These are phyloP conservation scores for Lactarius hatsudake DNA, from an alignment of 768 basidiomycete genomes.

Conservation along the genomic window DNA sequence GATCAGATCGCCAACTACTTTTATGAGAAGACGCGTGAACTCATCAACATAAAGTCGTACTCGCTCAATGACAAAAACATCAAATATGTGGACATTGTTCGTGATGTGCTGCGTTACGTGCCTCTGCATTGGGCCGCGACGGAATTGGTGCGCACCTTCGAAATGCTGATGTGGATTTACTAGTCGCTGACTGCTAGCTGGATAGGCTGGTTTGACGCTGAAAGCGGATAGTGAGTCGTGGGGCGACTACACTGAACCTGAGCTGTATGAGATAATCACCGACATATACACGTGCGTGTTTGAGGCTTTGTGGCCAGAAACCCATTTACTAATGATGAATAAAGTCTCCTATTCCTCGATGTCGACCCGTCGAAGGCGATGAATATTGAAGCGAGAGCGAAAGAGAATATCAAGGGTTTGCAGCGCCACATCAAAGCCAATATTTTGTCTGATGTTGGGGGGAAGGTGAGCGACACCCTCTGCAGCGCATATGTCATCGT, in stretches of 20 bases:
- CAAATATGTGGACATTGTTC: slow-evolving; percentile 60
- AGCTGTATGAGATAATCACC: slow-evolving; percentile 61
- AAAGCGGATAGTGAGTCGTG: slow-evolving; percentile 51
- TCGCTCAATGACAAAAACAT: slow-evolving; percentile 54
- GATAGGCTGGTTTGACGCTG: slow-evolving; percentile 68
- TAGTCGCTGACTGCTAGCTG: not conserved
- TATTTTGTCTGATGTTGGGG: slow-evolving; percentile 41
- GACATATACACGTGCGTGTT: slow-evolving; percentile 66
- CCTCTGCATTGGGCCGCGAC: slow-evolving; percentile 68
- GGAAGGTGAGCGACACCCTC: slow-evolving; percentile 38
- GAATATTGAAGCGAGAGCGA: slow-evolving; percentile 51
- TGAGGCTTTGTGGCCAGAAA: not conserved
- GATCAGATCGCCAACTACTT: slow-evolving; percentile 59
- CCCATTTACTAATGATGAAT: not conserved
- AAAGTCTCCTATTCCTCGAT: slow-evolving; percentile 75
- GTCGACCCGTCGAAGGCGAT: slow-evolving; percentile 57
- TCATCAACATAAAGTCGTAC: slow-evolving; percentile 55
- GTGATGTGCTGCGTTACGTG: slow-evolving; percentile 61
- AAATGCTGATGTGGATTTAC: not conserved
- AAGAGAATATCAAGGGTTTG: slow-evolving; percentile 52
- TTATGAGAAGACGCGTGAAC: slow-evolving; percentile 57
- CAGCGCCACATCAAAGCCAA: slow-evolving; percentile 53
- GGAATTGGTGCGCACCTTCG: slow-evolving; percentile 53
- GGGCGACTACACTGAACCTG: slow-evolving; percentile 61
- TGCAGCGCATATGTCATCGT: not conserved